Evolutionary conservation across 2,329 filamentous ascomycete genomes (phyloP), one percentile per base, ranked within the genome.

Genomic region (Cercospora sojina): DNA sequence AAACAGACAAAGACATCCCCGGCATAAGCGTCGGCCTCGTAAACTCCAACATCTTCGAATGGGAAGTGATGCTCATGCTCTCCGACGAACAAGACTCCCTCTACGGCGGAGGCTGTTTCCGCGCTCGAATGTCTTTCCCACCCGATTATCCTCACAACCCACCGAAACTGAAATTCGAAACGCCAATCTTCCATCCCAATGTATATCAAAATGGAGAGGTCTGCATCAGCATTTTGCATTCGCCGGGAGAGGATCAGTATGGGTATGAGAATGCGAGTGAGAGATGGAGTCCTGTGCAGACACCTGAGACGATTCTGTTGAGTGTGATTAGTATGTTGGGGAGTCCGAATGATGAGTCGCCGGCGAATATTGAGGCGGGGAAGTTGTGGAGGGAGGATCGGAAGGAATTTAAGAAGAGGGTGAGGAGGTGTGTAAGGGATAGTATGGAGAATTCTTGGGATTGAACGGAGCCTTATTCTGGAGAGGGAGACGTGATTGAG

Each of bases 61-160:
- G 95, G 95, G 93, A 98, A 80, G 93, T 98, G 20, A 97, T 97
- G 91, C 87, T 99, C 68, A 98, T 99, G 94, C 94, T 98, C 71
- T 92, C 88, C 69, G 93, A 96, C 77, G 93, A 91, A 80, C 74
- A 77, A 66, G 75, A 76, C 57, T 94, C 93, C 80, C 91, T 91
- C 79, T 97, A 97, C 74, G 93, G 93, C 74, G 93, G 93, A 77
- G 95, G 92, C 73, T 93, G 96, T 81, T 99, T 98, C 83, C 90
- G 91, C 72, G 93, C 94, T 32, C 85, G 88, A 69, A 86, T 99
- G 69, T 85, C 84, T 64, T 99, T 99, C 77, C 95, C 95, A 0
- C 81, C 84, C 5, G 88, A 91, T 72, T 99, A 98, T 77, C 95
- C 95, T 2, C 90, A 90, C 71, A 86, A 91, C 78, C 95, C 95